Base-by-base conservation (phyloP, 2,329 filamentous ascomycete species). In the Microcyclospora tardicrescens region DNA sequence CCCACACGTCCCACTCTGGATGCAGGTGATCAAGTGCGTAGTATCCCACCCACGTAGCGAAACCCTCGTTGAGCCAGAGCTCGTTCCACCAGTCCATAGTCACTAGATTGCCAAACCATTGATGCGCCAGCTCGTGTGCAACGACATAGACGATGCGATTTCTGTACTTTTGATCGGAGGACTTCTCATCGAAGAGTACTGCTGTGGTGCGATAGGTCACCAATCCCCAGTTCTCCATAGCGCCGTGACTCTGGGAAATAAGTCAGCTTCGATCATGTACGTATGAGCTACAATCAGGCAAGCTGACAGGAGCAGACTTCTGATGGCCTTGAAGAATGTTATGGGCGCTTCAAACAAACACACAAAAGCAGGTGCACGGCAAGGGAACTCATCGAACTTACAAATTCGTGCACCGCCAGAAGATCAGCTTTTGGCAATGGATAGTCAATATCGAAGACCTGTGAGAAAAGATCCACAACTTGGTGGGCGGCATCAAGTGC, bases 41-140 rank as follows among this genome's bases (percentile, higher is more conserved):
- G 89, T 89, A 98, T 37, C 89, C 91, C 33, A 95, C 89, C 89
- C 89, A 96, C 2, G 91, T 98, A 32, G 91, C 91, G 57, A 98
- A 98, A 10, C 87, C 87, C 63, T 96, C 89, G 55, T 93, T 93
- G 37, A 93, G 72, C 86, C 86, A 94, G 31, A 91, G 73, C 65
- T 62, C 56, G 42, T 45, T 66, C 63, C 57, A 93, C 85, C 86
- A 94, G 60, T 93, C 84, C 86, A 94, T 94, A 5, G 87, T 94
- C 33, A 93, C 86, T 10, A 94, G 73, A 60, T 94, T 93, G 29
- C 86, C 86, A 52, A 94, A 94, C 87, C 87, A 94, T 65, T 93
- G 86, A 57, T 94, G 86, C 40, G 87, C 91, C 45, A 98, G 72
- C 62, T 98, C 91, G 63, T 98, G 91, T n/a, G 91, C 89, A 36